Percentiles rank a stretch among this genome's conserved stretches.
Conservation (phyloP, 345 rosid species). For the Geranium rotundifolium region DNA sequence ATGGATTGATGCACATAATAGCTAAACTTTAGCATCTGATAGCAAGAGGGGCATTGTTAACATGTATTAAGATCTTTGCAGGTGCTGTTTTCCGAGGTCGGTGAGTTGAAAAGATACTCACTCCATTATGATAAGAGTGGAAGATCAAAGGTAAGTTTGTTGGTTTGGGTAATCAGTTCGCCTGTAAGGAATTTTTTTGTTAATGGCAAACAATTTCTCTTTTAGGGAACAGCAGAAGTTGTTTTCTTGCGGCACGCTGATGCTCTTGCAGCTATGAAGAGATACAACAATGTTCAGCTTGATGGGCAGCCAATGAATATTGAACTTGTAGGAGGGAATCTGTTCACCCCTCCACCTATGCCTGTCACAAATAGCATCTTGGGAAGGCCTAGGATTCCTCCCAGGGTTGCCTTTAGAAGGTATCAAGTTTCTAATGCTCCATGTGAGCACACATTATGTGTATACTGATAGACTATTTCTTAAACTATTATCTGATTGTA, state of each 20-base stretch:
- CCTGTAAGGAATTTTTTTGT: slow-evolving; percentile 3
- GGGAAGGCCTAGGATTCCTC: slow-evolving; percentile 7
- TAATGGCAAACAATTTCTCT: slow-evolving; percentile 12
- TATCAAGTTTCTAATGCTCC: slow-evolving; percentile 4
- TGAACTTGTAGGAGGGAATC: slow-evolving; percentile 43
- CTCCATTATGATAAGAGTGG: slow-evolving; percentile 49
- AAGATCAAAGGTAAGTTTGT: slow-evolving; percentile 45
- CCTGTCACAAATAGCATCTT: slow-evolving; percentile 7
- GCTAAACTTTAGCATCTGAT: neutral
- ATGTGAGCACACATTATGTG: neutral
- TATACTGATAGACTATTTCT: neutral
- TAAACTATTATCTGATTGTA: neutral
- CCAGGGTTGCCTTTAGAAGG: slow-evolving; percentile 15
- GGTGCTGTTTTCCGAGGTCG: slow-evolving; percentile 47
- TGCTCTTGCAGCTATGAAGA: slow-evolving; percentile 48
- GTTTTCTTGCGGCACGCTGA: slow-evolving; percentile 26
- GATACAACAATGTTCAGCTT: slow-evolving; percentile 45
- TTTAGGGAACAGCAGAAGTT: slow-evolving; percentile 60
- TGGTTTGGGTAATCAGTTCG: slow-evolving; percentile 4
- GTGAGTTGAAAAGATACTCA: slow-evolving; percentile 35
- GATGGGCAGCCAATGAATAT: slow-evolving; percentile 58
- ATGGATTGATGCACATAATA: neutral
- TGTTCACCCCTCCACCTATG: slow-evolving; percentile 19
- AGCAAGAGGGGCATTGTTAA: neutral
- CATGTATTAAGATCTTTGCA: slow-evolving; percentile 11